phyloP scores from a whole-genome alignment of 1,284 basidiomycete species.

The Agaricales sp. region DNA sequence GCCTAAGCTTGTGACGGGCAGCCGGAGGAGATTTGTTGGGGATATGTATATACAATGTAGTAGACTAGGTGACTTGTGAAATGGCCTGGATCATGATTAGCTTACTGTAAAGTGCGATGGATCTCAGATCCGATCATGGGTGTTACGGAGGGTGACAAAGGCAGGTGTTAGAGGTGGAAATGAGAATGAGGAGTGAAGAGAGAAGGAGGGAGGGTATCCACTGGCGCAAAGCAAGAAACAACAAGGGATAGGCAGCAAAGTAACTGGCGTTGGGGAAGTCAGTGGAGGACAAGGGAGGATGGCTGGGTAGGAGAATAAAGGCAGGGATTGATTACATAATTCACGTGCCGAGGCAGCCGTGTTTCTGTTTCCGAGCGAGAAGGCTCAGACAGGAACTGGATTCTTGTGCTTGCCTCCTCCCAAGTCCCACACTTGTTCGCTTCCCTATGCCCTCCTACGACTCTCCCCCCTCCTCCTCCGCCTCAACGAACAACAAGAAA shows the following conservation, averaged over 20 bases:
- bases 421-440: background rate
- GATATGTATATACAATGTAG: no score
- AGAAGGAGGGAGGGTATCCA: background rate
- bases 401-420: background rate
- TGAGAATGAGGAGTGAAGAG: background rate
- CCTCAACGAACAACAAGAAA: no score
- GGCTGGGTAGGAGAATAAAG: background rate
- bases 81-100: background rate
- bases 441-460: no score
- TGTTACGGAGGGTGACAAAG: background rate
- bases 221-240: no score
- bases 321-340: background rate
- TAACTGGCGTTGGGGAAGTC: no score
- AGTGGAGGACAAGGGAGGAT: background rate
- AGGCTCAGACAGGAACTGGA: background rate
- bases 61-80: background rate
- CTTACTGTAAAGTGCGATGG: background rate
- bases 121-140: background rate
- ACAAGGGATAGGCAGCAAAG: no score
- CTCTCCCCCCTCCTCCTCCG: no score
- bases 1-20: no score
- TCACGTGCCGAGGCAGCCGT: background rate
- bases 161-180: no score
- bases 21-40: background rate
- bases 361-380: slow-evolving; percentile 3